Conservation (phyloP, 2,329 filamentous ascomycete genomes). For the Rhynchosporium agropyri region DNA sequence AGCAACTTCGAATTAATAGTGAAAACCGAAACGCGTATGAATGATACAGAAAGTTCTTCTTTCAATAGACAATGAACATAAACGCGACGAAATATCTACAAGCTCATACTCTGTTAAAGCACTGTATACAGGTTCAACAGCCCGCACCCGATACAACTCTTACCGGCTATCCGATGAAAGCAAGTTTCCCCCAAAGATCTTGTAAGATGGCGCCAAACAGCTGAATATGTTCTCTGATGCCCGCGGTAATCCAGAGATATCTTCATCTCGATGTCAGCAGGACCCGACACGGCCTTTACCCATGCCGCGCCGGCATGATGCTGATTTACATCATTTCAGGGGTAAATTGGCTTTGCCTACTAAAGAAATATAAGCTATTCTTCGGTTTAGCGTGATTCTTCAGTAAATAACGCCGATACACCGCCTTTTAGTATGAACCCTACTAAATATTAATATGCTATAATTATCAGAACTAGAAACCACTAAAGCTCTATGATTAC, state of each 20-base stretch:
- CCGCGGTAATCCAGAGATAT: constrained; percentile 1
- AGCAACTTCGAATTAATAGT: neutral
- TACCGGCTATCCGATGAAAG: neutral
- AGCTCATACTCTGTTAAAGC: neutral
- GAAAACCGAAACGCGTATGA: neutral
- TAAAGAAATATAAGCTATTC: no score
- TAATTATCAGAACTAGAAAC: no score
- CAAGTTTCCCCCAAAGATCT: neutral
- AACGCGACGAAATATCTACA: neutral
- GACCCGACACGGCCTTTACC: neutral
- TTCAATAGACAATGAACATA: neutral
- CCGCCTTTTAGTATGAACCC: no score
- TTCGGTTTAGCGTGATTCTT: no score
- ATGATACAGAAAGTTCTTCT: neutral
- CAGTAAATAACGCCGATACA: no score
- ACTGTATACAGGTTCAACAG: neutral
- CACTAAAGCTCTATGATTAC: no score
- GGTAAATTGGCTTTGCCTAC: no score
- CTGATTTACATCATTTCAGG: neutral
- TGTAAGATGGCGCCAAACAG: neutral
- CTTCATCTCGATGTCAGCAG: neutral
- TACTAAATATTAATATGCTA: no score
- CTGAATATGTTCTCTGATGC: neutral
- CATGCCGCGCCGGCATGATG: constrained; percentile 9
- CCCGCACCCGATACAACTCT: neutral